Evolutionary conservation across 2,329 filamentous ascomycete species (phyloP), one percentile per base, ranked within the genome.

Genomic region (Venturia effusa): DNA sequence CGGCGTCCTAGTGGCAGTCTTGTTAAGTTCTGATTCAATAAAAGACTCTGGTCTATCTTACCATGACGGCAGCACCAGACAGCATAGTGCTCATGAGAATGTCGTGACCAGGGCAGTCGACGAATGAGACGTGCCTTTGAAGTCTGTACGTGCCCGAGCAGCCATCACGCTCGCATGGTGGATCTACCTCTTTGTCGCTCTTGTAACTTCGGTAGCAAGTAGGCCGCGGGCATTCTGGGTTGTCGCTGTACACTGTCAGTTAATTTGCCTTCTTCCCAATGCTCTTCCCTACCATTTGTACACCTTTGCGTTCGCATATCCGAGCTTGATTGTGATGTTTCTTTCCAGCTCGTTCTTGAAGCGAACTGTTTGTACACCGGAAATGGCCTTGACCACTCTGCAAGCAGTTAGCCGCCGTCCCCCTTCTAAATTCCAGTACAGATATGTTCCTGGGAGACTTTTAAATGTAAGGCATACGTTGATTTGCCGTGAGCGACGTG

Each of bases 81-180:
- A 99, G 88, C 94, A 99, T 99, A 72, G 94, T 99, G 80, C 93
- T 97, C 94, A 99, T 99, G 77, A 99, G 92, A 92, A 99, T 99
- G 80, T 99, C 94, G 90, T 99, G 94, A 78, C 94, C 94, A 64
- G 94, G 64, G 34, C 64, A 27, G 54, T 51, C 45, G 59, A 84
- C 89, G 83, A 81, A 93, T 88, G 91, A 96, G 73, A 97, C 92
- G 76, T 96, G 92, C 80, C 92, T 86, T 72, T 96, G 79, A 73
- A 99, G 80, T 73, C 90, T 82, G 80, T 97, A 99, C 72, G 82
- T 93, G 66, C 94, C 94, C 65, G 78, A 79, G 74, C 94, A 99
- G 69, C 92, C 93, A 67, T 96, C 90, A 69, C 94, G 86, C 81
- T 99, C 94, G 73, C 94, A 99, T 55, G 91, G 88, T 68, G 94